A percentile compares a stretch with the other conserved stretches of the same genome.
phyloP scores from a whole-genome alignment of 2,329 filamentous ascomycete species.

The Ophiostoma piceae region DNA sequence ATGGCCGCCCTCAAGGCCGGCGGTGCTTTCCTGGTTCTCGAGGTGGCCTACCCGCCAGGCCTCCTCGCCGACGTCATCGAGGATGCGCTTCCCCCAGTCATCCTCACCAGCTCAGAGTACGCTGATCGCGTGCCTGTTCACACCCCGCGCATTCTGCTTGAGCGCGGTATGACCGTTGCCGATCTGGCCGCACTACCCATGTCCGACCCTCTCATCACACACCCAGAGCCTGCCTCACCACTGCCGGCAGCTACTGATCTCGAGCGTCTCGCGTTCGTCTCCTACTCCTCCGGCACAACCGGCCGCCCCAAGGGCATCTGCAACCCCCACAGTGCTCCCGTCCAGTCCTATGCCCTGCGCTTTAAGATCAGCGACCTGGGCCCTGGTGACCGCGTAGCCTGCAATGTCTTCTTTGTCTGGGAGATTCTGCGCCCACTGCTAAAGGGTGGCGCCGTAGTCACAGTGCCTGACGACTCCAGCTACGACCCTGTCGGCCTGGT shows the following conservation, averaged over 20 bases:
- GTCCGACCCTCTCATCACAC: slow-evolving; percentile 25
- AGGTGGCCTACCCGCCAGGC: slow-evolving; percentile 70
- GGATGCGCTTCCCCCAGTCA: slow-evolving; percentile 65
- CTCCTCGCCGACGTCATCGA: slow-evolving; percentile 71
- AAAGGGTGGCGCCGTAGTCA: slow-evolving; percentile 69
- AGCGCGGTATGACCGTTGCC: slow-evolving; percentile 36
- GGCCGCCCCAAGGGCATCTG: slow-evolving; percentile 78
- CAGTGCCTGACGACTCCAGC: slow-evolving; percentile 69
- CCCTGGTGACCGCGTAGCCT: slow-evolving; percentile 73
- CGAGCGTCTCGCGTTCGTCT: slow-evolving; percentile 72
- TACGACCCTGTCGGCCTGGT: slow-evolving; percentile 73
- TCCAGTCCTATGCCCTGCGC: slow-evolving; percentile 67
- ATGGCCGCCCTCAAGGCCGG: slow-evolving; percentile 72
- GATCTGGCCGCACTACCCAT: neutral
- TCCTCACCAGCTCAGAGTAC: slow-evolving; percentile 63
- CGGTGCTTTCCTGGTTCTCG: slow-evolving; percentile 73
- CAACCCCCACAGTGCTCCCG: slow-evolving; percentile 68
- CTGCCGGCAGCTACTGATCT: slow-evolving; percentile 60
- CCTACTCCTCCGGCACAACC: slow-evolving; percentile 72
- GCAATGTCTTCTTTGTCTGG: slow-evolving; percentile 85
- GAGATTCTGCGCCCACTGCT: slow-evolving; percentile 73
- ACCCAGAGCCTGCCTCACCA: slow-evolving; percentile 45
- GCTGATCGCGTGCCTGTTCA: slow-evolving; percentile 59
- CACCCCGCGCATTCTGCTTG: slow-evolving; percentile 60
- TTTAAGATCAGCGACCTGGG: slow-evolving; percentile 64